A percentile compares a stretch with the other conserved stretches of the same genome.
Conservation (phyloP, 1,139 yeast species). For the Geotrichum citri-aurantii region DNA sequence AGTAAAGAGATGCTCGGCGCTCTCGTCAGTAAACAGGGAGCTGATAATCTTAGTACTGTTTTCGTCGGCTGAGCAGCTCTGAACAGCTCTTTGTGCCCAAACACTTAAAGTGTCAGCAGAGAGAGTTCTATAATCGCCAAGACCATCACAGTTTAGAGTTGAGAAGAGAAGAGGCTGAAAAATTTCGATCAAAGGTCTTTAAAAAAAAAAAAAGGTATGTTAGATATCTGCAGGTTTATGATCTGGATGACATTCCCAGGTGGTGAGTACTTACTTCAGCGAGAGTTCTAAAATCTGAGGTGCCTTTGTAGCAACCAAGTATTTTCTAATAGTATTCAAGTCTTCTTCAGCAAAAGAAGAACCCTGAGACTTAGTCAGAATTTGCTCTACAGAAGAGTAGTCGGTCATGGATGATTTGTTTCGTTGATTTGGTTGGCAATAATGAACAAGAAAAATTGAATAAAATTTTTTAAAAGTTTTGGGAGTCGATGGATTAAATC, state of each 20-base stretch:
- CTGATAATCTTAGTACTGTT: constrained; percentile 9
- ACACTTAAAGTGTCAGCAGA: constrained; percentile 59
- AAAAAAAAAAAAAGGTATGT: neutral
- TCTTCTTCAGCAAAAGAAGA: constrained; percentile 11
- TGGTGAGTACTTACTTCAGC: constrained; percentile 10
- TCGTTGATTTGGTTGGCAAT: neutral
- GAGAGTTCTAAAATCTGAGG: constrained; percentile 10
- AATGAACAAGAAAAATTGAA: neutral
- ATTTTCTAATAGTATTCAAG: constrained; percentile 18
- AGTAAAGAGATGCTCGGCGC: constrained; percentile 42
- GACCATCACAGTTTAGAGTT: constrained; percentile 29
- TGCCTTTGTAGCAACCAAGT: constrained; percentile 20
- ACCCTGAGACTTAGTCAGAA: neutral
- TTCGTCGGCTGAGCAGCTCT: constrained; percentile 25
- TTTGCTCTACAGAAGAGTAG: neutral
- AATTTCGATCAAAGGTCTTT: constrained; percentile 13
- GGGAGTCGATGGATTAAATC: neutral
- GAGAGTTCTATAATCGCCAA: constrained; percentile 37
- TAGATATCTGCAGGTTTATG: constrained; percentile 1
- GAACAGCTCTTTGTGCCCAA: constrained; percentile 55
- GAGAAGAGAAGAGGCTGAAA: constrained; percentile 22
- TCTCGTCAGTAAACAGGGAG: constrained; percentile 27
- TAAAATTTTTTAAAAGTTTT: neutral
- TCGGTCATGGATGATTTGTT: neutral
- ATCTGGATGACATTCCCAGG: neutral